Evolutionary conservation across 2,329 filamentous ascomycete species (phyloP).

Genomic region (Beauveria varroae): DNA sequence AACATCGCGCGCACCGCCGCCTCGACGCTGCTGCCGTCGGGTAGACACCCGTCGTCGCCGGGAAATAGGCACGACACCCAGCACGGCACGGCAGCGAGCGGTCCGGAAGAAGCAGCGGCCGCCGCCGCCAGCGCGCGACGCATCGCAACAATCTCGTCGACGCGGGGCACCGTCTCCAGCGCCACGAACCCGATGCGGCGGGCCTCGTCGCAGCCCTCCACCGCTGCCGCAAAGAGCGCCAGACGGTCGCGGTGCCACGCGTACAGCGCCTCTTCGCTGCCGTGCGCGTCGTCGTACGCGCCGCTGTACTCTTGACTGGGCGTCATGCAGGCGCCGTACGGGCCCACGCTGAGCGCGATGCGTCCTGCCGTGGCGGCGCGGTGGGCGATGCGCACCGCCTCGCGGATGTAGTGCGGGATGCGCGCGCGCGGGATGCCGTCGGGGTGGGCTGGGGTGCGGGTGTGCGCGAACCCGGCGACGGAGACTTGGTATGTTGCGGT

Average conservation of each 20-base stretch:
- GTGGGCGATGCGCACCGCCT: constrained; percentile 36
- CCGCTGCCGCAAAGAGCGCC: constrained; percentile 34
- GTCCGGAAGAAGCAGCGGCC: neutral
- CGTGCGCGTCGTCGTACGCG: constrained; percentile 44
- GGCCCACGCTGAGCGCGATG: constrained; percentile 54
- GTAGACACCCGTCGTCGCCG: constrained; percentile 41
- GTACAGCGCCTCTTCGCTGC: constrained; percentile 35
- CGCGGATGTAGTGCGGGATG: constrained; percentile 34
- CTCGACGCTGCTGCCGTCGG: constrained; percentile 43
- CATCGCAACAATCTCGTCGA: constrained; percentile 54
- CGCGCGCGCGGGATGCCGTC: constrained; percentile 33
- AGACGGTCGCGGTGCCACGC: constrained; percentile 53
- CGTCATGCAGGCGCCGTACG: constrained; percentile 60
- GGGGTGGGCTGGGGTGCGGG: constrained; percentile 24
- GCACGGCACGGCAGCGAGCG: constrained; percentile 31
- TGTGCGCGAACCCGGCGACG: constrained; percentile 46
- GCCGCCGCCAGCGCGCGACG: constrained; percentile 33
- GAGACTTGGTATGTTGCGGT: constrained; percentile 64
- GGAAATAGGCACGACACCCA: constrained; percentile 62
- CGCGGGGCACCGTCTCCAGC: constrained; percentile 58
- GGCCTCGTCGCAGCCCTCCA: too few relatives aligned
- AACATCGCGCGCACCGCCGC: constrained; percentile 31
- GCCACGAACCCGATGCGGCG: constrained; percentile 43
- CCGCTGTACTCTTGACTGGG: constrained; percentile 61
- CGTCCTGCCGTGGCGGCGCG: constrained; percentile 24